A percentile compares a stretch with the other conserved stretches of the same genome.
phyloP scores from a whole-genome alignment of 2,329 filamentous ascomycete species.

The Harringtonia lauricola region DNA sequence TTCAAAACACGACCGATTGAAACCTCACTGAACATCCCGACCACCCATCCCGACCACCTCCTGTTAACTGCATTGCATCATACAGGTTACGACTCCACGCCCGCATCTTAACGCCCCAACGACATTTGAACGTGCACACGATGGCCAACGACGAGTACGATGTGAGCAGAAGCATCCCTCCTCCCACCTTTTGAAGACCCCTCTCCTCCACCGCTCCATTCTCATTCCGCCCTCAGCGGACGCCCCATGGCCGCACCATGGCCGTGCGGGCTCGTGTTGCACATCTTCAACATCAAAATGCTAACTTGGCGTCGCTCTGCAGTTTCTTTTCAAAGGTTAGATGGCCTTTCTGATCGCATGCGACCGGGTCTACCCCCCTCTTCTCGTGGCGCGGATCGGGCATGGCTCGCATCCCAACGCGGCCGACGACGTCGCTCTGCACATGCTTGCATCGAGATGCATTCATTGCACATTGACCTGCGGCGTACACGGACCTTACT shows the following conservation, averaged over 20 bases:
- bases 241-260: background rate
- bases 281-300: slow-evolving; percentile 7
- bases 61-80: no score
- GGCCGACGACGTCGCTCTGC: background rate
- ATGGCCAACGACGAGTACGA: slow-evolving; percentile 99
- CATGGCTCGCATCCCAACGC: background rate
- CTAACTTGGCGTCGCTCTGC: slow-evolving; percentile 11
- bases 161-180: slow-evolving; percentile 46
- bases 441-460: no score
- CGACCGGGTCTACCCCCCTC: slow-evolving; percentile 11
- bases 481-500: slow-evolving; percentile 3
- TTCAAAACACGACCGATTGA: background rate
- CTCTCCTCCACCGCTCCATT: slow-evolving; percentile 1
- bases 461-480: background rate
- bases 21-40: no score
- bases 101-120: background rate
- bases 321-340: slow-evolving; percentile 99
- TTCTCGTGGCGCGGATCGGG: slow-evolving; percentile 5
- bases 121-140: background rate
- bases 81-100: background rate
- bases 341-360: background rate
- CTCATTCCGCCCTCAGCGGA: background rate
- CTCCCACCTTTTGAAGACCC: background rate
- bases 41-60: no score
- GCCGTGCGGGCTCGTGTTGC: background rate